Conservation (phyloP, 2,329 filamentous ascomycete genomes). For the Grosmannia serpens region DNA sequence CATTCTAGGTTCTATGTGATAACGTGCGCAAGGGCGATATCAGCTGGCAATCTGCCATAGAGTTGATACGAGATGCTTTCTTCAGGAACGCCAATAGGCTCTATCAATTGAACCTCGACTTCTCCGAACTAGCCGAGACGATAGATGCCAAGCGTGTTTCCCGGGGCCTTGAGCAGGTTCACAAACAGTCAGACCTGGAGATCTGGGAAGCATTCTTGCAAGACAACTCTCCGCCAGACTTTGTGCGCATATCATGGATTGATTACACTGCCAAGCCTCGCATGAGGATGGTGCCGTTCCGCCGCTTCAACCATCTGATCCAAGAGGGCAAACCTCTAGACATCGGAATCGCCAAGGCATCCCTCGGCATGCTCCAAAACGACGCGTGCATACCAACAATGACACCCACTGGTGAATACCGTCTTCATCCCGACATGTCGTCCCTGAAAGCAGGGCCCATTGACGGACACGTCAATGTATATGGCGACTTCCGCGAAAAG, state of each 20-base stretch:
- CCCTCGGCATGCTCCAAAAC: constrained; percentile 56
- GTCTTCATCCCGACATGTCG: constrained; percentile 52
- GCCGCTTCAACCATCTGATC: constrained; percentile 37
- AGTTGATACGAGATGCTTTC: constrained; percentile 54
- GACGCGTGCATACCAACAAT: constrained; percentile 45
- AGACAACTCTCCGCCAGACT: constrained; percentile 42
- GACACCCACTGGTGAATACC: constrained; percentile 52
- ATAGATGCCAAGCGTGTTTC: not conserved
- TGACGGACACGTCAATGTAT: constrained; percentile 51
- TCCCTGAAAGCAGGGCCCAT: constrained; percentile 49
- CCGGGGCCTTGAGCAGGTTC: not conserved
- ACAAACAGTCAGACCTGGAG: constrained; percentile 12
- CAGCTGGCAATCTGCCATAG: constrained; percentile 47
- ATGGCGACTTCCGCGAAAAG: constrained; percentile 52
- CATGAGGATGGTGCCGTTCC: constrained; percentile 55
- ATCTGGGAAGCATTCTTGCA: constrained; percentile 30
- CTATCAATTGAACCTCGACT: constrained; percentile 48
- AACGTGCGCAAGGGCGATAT: constrained; percentile 55
- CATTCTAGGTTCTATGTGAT: constrained; percentile 48
- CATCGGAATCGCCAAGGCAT: constrained; percentile 52
- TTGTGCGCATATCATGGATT: constrained; percentile 64
- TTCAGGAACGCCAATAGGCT: constrained; percentile 70
- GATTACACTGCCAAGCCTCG: constrained; percentile 64
- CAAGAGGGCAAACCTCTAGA: constrained; percentile 29
- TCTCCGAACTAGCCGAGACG: constrained; percentile 16